phyloP scores from a whole-genome alignment of 768 basidiomycete genomes.

The Rhizopogon roseolus region DNA sequence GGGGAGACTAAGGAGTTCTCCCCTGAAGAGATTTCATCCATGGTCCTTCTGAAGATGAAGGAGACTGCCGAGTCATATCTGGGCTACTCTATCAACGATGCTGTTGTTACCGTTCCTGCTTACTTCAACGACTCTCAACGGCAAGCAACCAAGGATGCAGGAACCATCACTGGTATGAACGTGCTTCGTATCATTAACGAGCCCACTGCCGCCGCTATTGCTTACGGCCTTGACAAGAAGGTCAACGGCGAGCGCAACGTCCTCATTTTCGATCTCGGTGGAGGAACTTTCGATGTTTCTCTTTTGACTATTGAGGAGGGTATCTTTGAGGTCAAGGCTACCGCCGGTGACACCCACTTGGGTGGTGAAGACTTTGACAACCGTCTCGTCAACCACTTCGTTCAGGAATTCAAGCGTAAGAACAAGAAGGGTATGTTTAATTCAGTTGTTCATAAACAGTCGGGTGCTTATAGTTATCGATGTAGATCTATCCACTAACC shows the following conservation, averaged over 20 bases:
- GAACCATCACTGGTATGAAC: conserved; percentile 89
- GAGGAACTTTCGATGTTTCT: conserved; percentile 98
- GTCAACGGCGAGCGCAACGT: conserved; percentile 88
- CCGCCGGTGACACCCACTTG: conserved; percentile 96
- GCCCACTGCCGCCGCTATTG: conserved; percentile 96
- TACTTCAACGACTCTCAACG: conserved; percentile 99
- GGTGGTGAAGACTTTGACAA: conserved; percentile 99
- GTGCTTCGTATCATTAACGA: conserved; percentile 99
- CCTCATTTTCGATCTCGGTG: conserved; percentile 96
- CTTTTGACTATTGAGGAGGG: conserved; percentile 95
- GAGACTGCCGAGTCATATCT: conserved; percentile 97
- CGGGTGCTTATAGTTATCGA: conserved; percentile 7
- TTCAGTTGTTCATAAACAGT: background rate
- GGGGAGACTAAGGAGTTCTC: conserved; percentile 94
- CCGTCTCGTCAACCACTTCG: conserved; percentile 95
- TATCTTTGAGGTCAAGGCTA: conserved; percentile 98
- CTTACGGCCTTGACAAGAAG: conserved; percentile 98
- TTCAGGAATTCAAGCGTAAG: conserved; percentile 96
- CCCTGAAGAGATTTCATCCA: conserved; percentile 96
- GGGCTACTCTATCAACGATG: conserved; percentile 77
- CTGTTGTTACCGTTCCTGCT: conserved; percentile 94
- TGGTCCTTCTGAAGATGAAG: conserved; percentile 98
- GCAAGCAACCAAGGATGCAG: conserved; percentile 97
- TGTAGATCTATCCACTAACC: conserved; percentile 80
- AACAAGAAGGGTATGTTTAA: conserved; percentile 78